These are phyloP conservation scores for Cynanchum wilfordii DNA, from an alignment of 257 asterid genomes.

Conservation along the genomic window DNA sequence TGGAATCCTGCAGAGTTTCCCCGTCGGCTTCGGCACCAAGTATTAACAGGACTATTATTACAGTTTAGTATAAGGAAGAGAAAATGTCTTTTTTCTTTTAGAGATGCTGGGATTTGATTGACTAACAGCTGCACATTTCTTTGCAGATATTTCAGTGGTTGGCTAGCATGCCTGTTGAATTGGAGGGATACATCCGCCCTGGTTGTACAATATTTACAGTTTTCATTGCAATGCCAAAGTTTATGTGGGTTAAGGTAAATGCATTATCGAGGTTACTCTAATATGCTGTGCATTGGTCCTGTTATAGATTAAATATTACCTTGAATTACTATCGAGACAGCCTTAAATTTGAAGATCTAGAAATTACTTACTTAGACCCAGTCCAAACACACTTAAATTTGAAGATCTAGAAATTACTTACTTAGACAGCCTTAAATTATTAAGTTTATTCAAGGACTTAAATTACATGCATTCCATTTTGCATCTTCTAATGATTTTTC, in stretches of 20 bases:
- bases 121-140: slow-evolving; percentile 19
- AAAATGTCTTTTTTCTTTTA: slow-evolving; percentile 17
- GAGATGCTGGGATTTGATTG: slow-evolving; percentile 25
- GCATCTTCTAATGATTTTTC: not conserved
- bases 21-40: slow-evolving; percentile 89
- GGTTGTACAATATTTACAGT: slow-evolving; percentile 88
- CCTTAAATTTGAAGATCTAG: not conserved
- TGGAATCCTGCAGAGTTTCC: slow-evolving; percentile 99
- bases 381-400: no score
- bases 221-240: slow-evolving; percentile 69
- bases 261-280: not conserved
- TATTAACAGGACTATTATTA: slow-evolving; percentile 54
- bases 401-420: not conserved
- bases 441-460: no score
- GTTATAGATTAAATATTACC: not conserved
- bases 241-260: slow-evolving; percentile 71
- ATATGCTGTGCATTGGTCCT: not conserved
- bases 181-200: slow-evolving; percentile 94
- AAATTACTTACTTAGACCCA: not conserved
- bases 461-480: not conserved
- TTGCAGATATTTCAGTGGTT: slow-evolving; percentile 82
- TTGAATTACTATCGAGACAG: not conserved
- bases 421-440: no score
- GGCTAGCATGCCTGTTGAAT: slow-evolving; percentile 93
- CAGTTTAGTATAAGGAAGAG: slow-evolving; percentile 56